Conservation (phyloP, 805 yeast species). For the Monosporozyma aquatica region DNA sequence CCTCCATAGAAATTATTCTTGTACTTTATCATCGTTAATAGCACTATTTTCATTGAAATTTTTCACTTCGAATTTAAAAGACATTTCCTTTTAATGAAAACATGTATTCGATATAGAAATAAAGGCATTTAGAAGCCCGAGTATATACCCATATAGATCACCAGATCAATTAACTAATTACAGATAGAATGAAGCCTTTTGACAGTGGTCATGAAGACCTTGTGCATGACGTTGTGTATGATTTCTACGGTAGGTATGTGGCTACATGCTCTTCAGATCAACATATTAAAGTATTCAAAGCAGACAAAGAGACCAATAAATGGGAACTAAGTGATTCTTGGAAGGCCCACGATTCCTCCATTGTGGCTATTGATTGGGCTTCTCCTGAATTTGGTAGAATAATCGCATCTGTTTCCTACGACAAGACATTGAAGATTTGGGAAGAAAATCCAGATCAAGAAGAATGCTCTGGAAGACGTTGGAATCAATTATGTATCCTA, state of each 20-base stretch:
- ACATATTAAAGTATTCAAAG: slow-evolving; percentile 80
- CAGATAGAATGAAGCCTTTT: slow-evolving; percentile 51
- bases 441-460: slow-evolving; percentile 78
- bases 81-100: too few relatives aligned
- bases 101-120: too few relatives aligned
- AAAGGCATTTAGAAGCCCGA: too few relatives aligned
- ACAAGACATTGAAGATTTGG: slow-evolving; percentile 82
- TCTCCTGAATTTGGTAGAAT: slow-evolving; percentile 88
- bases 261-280: slow-evolving; percentile 96
- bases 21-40: too few relatives aligned
- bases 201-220: slow-evolving; percentile 89
- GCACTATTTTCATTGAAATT: too few relatives aligned
- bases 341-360: slow-evolving; percentile 90
- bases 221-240: slow-evolving; percentile 83
- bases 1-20: too few relatives aligned
- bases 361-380: slow-evolving; percentile 83
- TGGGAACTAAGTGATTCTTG: slow-evolving; percentile 87
- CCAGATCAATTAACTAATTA: not conserved
- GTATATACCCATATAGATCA: too few relatives aligned
- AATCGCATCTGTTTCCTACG: slow-evolving; percentile 82
- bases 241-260: slow-evolving; percentile 82
- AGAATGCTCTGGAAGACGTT: slow-evolving; percentile 70
- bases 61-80: too few relatives aligned
- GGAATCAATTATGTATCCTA: slow-evolving; percentile 66
- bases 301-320: slow-evolving; percentile 46